Percentiles rank a stretch among this genome's conserved stretches.
phyloP scores from a whole-genome alignment of 2,329 filamentous ascomycete genomes.

The Claviceps sp. region DNA sequence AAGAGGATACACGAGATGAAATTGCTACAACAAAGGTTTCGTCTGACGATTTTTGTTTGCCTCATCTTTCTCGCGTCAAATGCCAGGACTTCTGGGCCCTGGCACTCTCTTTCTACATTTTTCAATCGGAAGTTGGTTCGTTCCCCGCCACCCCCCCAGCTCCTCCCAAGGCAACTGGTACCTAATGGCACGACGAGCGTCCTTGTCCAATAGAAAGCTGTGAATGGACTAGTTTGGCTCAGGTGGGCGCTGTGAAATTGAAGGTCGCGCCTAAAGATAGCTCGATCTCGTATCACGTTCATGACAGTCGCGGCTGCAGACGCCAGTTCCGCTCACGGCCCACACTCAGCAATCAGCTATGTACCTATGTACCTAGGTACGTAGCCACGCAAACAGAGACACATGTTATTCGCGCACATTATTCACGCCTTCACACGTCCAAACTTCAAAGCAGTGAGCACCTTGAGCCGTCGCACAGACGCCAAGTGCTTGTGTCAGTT shows the following conservation, averaged over 20 bases:
- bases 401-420: neutral
- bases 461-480: neutral
- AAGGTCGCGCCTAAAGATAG: conserved; percentile 4
- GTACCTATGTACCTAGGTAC: neutral
- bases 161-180: neutral
- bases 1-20: neutral
- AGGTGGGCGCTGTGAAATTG: neutral
- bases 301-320: conserved; percentile 4
- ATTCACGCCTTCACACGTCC: neutral
- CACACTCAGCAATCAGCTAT: neutral
- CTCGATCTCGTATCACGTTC: neutral
- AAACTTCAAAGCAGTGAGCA: neutral
- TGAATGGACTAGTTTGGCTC: neutral
- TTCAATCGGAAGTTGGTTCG: neutral
- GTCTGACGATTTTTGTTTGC: neutral
- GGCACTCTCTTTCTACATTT: neutral
- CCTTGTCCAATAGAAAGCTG: neutral
- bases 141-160: neutral
- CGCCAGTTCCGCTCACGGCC: conserved; percentile 1
- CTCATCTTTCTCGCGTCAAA: neutral
- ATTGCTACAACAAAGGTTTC: neutral
- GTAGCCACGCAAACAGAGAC: neutral
- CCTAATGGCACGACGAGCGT: neutral
- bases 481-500: neutral
- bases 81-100: neutral